Percentiles rank a stretch among this genome's conserved stretches.
These are phyloP conservation scores for Colletotrichum sidae DNA, from an alignment of 2,329 filamentous ascomycete species.

Conservation along the genomic window DNA sequence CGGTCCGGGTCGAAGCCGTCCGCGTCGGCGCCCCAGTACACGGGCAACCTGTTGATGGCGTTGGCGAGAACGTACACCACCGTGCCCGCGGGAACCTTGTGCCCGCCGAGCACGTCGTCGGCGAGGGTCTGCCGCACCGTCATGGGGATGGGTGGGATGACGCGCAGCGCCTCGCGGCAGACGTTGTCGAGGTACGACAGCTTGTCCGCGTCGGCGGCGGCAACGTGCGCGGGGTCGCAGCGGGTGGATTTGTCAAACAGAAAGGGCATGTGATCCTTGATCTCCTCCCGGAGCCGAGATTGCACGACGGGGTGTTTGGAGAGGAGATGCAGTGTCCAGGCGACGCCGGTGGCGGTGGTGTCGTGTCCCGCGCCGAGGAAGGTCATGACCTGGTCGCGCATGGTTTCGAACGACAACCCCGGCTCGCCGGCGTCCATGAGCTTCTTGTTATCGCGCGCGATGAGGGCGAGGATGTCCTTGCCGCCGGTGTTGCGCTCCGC, in stretches of 20 bases:
- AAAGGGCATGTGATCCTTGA: slow-evolving; percentile 49
- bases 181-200: slow-evolving; percentile 59
- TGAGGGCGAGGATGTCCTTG: slow-evolving; percentile 54
- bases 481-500: slow-evolving; percentile 45
- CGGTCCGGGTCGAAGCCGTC: slow-evolving; percentile 55
- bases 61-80: slow-evolving; percentile 56
- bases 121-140: slow-evolving; percentile 55
- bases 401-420: slow-evolving; percentile 48
- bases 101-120: slow-evolving; percentile 52
- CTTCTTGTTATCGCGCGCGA: slow-evolving; percentile 54
- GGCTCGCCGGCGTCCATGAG: slow-evolving; percentile 49
- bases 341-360: slow-evolving; percentile 56
- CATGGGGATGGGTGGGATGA: slow-evolving; percentile 57
- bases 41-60: slow-evolving; percentile 52
- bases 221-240: slow-evolving; percentile 44
- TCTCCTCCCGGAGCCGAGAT: slow-evolving; percentile 52
- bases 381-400: slow-evolving; percentile 52
- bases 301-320: slow-evolving; percentile 53
- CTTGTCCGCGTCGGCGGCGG: slow-evolving; percentile 50
- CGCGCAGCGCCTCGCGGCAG: slow-evolving; percentile 58
- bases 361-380: slow-evolving; percentile 57
- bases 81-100: slow-evolving; percentile 54
- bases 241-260: slow-evolving; percentile 50
- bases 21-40: slow-evolving; percentile 54
- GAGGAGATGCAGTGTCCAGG: slow-evolving; percentile 56